Evolutionary conservation across 2,329 filamentous ascomycete species (phyloP), one percentile per base, ranked within the genome.

Genomic region (Parascedosporium putredinis): DNA sequence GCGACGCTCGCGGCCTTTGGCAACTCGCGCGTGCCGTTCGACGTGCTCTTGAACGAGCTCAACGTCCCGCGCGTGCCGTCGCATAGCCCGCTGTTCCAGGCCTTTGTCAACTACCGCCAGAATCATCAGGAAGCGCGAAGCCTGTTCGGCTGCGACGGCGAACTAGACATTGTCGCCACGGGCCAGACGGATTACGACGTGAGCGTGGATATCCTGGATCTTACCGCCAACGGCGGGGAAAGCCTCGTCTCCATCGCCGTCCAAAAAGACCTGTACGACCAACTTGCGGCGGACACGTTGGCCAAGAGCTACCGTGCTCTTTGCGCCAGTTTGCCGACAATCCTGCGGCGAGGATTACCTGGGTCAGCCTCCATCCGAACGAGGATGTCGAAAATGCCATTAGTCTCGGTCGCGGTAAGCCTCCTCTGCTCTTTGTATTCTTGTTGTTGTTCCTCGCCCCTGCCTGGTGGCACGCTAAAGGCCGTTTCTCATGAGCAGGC

Each of bases 41-140:
- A 75, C 48, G 57, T 69, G 1, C 54, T 76, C 0, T 59, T 75
- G 0, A 58, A 68, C 2, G 61, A 70, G 38, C 57, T 76, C 1
- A 59, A 65, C 8, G 61, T 71, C 1, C 55, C 62, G 0, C 60
- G 71, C 5, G 68, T 67, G 1, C 53, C 66, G 0, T 55, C 60
- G 0, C 54, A 68, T 49, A 67, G 54, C 23, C 73, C 73, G 0
- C 45, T 77, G 1, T 75, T 75, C 58, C 73, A 76, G 51, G 64
- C 60, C 1, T 66, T 70, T 18, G 54, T 76, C 34, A 66, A 77
- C 57, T 76, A 76, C 55, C 62, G 69, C 5, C 63, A 64, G 25
- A 60, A 59, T 1, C 51, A 55, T 1, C 55, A 59, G 4, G 54
- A 64, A 42, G 53, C 59, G 54, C 29, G 63, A 2, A 36, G 53